Base-by-base conservation (phyloP, 176 grass and related monocot species). In the Saccharum spontaneum region DNA sequence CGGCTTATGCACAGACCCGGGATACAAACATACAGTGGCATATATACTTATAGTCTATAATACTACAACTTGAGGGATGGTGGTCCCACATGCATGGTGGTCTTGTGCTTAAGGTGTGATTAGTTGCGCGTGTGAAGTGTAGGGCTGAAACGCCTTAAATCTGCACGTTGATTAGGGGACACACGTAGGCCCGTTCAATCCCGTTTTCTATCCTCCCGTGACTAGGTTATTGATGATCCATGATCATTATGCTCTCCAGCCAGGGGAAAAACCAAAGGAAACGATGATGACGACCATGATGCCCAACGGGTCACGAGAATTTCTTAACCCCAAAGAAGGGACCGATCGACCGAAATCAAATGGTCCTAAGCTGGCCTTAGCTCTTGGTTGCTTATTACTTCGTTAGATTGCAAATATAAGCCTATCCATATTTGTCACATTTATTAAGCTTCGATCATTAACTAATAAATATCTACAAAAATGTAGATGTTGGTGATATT, bases 81-180 rank as follows among this genome's bases (percentile, higher is more conserved):
- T 62, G 76, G 69, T 3, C 60, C 78, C 61, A 59, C 45, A 46
- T 40, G 85, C 45, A 45, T 40, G 85, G 69, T 23, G 78, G 60
- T 55, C 85, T 75, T 59, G 44, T 81, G 78, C 69, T 50, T 45
- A 50, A 43, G 7, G 15, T 15, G 87, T 71, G 12, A 65, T 75
- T 37, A 69, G 62, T 89, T 52, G 39, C 82, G 82, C 87, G 49
- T 89, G 87, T 26, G 7, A 20, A 38, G 36, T 8, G 43, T 88
- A 64, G 74, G 54, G 4, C 39, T 49, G 52, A 0, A n/a, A 34
- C 62, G 16, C 70, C 10, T 13, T 9, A 34, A 84, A 24, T 26
- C 2, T 44, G 78, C 45, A n/a, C 18, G 24, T 68, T 60, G 17
- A 73, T 23, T 12, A 48, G 30, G 73, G 64, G 71, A 81, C 71